Percentiles rank a stretch among this genome's conserved stretches.
Evolutionary conservation across 257 asterid species (phyloP).

Genomic region (Fraxinus anomala): DNA sequence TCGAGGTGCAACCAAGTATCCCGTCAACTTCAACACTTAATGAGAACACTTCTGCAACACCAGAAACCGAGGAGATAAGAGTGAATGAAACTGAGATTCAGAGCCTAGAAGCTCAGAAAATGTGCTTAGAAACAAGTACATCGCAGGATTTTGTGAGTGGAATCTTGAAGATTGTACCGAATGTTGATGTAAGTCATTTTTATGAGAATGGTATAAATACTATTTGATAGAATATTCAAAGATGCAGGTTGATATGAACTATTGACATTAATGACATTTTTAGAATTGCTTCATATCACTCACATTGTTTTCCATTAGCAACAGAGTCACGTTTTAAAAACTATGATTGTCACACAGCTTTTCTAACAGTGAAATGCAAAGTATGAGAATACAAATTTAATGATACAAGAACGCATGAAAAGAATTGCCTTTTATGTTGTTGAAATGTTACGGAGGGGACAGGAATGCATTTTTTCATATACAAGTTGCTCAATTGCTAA

Average conservation of each 20-base stretch:
- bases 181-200: slow-evolving; percentile 70
- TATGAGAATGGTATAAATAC: neutral
- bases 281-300: neutral
- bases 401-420: neutral
- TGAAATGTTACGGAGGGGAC: neutral
- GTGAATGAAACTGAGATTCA: slow-evolving; percentile 45
- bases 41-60: slow-evolving; percentile 46
- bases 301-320: neutral
- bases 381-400: neutral
- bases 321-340: slow-evolving; percentile 4
- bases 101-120: slow-evolving; percentile 50
- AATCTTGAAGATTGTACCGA: slow-evolving; percentile 82
- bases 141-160: slow-evolving; percentile 76
- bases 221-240: neutral
- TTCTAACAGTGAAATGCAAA: neutral
- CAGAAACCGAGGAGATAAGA: slow-evolving; percentile 40
- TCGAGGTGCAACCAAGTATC: slow-evolving; percentile 46
- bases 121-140: slow-evolving; percentile 55
- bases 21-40: slow-evolving; percentile 55
- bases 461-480: neutral
- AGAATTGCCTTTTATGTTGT: neutral
- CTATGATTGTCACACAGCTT: neutral
- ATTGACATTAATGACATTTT: neutral
- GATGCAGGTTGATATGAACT: neutral
- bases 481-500: neutral